A percentile compares a stretch with the other conserved stretches of the same genome.
These are phyloP conservation scores for Lactarius deliciosus DNA, from an alignment of 768 basidiomycete species.

Conservation along the genomic window DNA sequence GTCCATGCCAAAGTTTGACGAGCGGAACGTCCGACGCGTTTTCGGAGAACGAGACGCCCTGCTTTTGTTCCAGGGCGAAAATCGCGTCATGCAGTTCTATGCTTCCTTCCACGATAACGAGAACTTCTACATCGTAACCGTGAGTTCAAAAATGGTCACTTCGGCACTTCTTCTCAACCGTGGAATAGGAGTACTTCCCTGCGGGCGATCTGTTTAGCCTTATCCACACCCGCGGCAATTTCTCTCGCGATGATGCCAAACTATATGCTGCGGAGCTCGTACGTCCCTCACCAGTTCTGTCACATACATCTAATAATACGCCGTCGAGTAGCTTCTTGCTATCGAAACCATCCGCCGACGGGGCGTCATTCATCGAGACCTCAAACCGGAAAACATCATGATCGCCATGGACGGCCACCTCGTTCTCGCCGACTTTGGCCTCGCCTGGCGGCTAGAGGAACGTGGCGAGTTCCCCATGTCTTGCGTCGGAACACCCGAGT, in stretches of 20 bases:
- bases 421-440: conserved; percentile 21
- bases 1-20: conserved; percentile 5
- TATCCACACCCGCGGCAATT: not conserved
- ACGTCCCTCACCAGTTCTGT: not conserved
- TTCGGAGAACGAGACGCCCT: conserved; percentile 14
- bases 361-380: conserved; percentile 23
- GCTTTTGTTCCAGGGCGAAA: conserved; percentile 10
- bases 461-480: not conserved
- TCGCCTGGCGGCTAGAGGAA: conserved; percentile 19
- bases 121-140: conserved; percentile 23
- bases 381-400: conserved; percentile 25
- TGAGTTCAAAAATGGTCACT: not conserved
- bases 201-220: conserved; percentile 16
- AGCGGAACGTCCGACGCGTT: conserved; percentile 1
- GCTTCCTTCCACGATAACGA: conserved; percentile 23
- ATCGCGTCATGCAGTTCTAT: conserved; percentile 9
- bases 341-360: conserved; percentile 16
- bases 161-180: not conserved
- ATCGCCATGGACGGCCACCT: conserved; percentile 20
- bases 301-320: not conserved
- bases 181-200: conserved; percentile 13
- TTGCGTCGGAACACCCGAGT: conserved; percentile 17
- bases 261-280: conserved; percentile 23
- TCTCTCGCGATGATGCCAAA: conserved; percentile 7
- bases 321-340: conserved; percentile 17